Evolutionary conservation across 129 eudicot genomes (phyloP), one percentile per base, ranked within the genome.

Genomic region (Escallonia herrerae): DNA sequence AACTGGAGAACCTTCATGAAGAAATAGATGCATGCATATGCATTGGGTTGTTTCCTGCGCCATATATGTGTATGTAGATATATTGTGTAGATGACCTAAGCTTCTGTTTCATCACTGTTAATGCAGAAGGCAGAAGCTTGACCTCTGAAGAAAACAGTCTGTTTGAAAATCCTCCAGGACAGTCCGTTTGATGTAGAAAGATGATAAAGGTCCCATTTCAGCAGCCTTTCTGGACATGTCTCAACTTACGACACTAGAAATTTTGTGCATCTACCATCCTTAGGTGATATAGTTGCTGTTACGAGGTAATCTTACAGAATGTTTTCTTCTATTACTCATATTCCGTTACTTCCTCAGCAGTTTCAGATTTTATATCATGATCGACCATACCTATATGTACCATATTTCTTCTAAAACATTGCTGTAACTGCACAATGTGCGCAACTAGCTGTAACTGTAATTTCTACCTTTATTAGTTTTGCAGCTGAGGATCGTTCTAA

Each of bases 121-220:
- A 58, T 39, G 44, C 70, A 76, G 82, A 76, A 47, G 78, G 53
- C 33, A 64, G 71, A 66, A 57, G 81, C 54, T 69, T 50, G 66
- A 69, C 69, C 63, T 52, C 74, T 38, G 78, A 75, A 73, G 83
- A 63, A 63, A 68, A 52, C 22, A 58, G 49, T 68, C 51, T 68
- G 74, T 61, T 40, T 45, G 59, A 43, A 66, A 54, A 56, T 63
- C 64, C 70, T 68, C 65, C 61, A 7, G 74, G 65, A 4, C 84
- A 66, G 58, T 56, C 75, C 68, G 68, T 56, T 58, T 81, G 67
- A 76, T 59, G 37, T 12, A 14, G 15, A 43, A 40, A 66, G 33
- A 44, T 49, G 61, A 60, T 38, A n/a, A 40, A 7, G 8, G 47
- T 40, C 49, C 54, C 46, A 14, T 3, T 60, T 71, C 68, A 44